Conservation (phyloP, 768 basidiomycete species). For the Kwoniella sp. region DNA sequence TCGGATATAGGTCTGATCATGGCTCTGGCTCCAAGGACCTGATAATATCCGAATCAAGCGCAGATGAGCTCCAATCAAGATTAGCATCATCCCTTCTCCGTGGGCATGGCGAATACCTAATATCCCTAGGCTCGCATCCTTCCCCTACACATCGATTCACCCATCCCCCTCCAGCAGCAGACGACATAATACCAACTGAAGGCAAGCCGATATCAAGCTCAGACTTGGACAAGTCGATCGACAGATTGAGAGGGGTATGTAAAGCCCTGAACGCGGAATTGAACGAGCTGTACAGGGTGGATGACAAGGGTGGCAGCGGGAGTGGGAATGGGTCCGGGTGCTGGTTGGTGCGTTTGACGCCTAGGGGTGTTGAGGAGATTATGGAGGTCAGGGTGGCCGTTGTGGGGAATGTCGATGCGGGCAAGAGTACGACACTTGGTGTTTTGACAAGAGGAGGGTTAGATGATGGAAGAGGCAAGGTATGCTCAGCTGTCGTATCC, state of each 20-base stretch:
- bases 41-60: conserved; percentile 22
- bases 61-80: conserved; percentile 30
- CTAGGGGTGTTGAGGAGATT: conserved; percentile 52
- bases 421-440: conserved; percentile 91
- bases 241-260: conserved; percentile 33
- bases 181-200: conserved; percentile 12
- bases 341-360: conserved; percentile 47
- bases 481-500: conserved; percentile 21
- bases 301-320: conserved; percentile 15
- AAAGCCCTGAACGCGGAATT: conserved; percentile 41
- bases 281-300: conserved; percentile 47
- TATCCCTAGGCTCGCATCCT: conserved; percentile 52
- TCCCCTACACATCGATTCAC: conserved; percentile 40
- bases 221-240: conserved; percentile 35
- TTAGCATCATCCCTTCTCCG: conserved; percentile 33
- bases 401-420: conserved; percentile 82
- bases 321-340: conserved; percentile 30
- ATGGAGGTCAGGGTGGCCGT: conserved; percentile 89
- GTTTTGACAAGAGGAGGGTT: conserved; percentile 84
- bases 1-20: background rate
- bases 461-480: conserved; percentile 46
- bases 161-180: conserved; percentile 12
- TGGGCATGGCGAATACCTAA: conserved; percentile 53
- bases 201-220: conserved; percentile 26
- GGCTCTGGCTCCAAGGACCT: conserved; percentile 21